Base-by-base conservation (phyloP, 2,329 filamentous ascomycete genomes). In the Amauroascus niger region DNA sequence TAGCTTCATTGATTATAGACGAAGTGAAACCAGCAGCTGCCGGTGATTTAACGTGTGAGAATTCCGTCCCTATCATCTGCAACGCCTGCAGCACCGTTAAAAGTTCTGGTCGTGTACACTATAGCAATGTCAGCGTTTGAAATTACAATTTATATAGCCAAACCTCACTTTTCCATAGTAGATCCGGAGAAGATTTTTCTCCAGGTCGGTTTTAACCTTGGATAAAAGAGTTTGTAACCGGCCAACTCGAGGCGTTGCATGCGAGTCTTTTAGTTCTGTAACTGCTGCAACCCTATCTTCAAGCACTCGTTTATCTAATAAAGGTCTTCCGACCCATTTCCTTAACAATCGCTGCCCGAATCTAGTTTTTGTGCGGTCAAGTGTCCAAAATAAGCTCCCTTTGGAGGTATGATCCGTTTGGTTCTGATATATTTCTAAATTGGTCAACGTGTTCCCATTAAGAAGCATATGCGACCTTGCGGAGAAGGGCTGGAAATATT, bases 401-500 rank as follows among this genome's bases (percentile, higher is more conserved):
- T 86, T 90, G 55, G 86, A 81, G 0, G 81, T 79, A 62, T 90
- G 81, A 64, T 97, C 90, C 0, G 91, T 97, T 62, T 89, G 83
- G 60, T 98, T 98, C 57, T 90, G 86, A 65, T 96, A 98, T 1
- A 98, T 88, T 67, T 98, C 93, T 11, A 98, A 78, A 63, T 88
- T 95, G 47, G 88, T 91, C 35, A 98, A 74, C 0, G 91, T 96
- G 52, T 95, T 98, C 43, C 91, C 93, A 65, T 94, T 96, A 56
- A 98, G 75, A 3, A 97, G 76, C 93, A 98, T 97, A 65, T 97
- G 90, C 13, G 91, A 90, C 35, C 90, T 79, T 6, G 90, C 88
- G 61, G 87, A 95, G 71, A 98, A 98, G 1, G 89, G 88, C 61
- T 95, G 86, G 64, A 98, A 98, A 71, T 97, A 95, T 63, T 95